A percentile compares a stretch with the other conserved stretches of the same genome.
Conservation (phyloP, 1,139 yeast species). For the Blastobotrys arbuscula region DNA sequence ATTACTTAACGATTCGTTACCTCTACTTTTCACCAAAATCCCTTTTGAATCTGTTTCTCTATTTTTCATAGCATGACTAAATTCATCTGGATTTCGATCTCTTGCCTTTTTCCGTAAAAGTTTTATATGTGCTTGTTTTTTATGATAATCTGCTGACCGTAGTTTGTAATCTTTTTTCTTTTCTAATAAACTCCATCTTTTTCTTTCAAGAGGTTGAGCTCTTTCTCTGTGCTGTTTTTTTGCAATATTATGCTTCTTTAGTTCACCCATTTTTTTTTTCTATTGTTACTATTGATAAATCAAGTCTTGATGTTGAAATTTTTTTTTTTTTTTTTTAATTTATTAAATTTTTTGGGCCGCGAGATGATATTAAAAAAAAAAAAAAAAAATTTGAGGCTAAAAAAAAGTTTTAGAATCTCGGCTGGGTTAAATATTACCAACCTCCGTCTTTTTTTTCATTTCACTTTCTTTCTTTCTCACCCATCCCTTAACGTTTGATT, state of each 20-base stretch:
- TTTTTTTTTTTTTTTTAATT: not conserved
- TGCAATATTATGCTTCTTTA: conserved; percentile 80
- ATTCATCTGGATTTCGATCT: conserved; percentile 89
- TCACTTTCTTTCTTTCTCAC: not conserved
- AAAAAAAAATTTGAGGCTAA: not conserved
- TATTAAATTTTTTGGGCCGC: too few species aligned
- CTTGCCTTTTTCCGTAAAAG: conserved; percentile 66
- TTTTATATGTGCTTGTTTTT: conserved; percentile 79
- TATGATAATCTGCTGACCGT: conserved; percentile 84
- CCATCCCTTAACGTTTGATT: not conserved
- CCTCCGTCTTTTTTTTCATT: not conserved
- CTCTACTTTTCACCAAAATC: conserved; percentile 60
- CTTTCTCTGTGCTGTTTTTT: conserved; percentile 95
- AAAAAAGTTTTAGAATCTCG: not conserved
- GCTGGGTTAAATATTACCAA: too few species aligned
- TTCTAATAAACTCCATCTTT: conserved; percentile 76
- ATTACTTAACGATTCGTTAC: conserved; percentile 51
- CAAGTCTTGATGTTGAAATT: conserved; percentile 6
- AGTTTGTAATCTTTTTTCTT: conserved; percentile 91
- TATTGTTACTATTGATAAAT: conserved; percentile 4
- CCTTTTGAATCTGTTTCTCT: conserved; percentile 65
- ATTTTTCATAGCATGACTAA: conserved; percentile 85
- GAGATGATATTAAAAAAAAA: too few species aligned
- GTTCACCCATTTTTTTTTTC: conserved; percentile 44
- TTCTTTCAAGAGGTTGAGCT: conserved; percentile 71